These are phyloP conservation scores for Alternaria atra DNA, from an alignment of 2,329 filamentous ascomycete species.

Conservation along the genomic window DNA sequence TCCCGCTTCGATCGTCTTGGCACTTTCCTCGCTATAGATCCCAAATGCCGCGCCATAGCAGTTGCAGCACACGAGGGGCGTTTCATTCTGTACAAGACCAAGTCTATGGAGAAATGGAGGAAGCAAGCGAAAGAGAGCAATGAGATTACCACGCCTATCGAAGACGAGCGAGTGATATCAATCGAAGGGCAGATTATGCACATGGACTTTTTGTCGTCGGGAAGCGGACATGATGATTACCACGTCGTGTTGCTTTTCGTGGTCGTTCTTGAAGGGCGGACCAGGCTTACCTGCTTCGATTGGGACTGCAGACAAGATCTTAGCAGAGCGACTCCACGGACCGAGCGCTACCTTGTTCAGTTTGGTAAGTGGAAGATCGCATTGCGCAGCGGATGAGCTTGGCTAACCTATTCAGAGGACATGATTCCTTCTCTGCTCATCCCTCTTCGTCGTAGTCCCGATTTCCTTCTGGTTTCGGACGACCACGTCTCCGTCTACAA, in stretches of 20 bases:
- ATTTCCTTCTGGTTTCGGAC: constrained; percentile 53
- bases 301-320: constrained; percentile 61
- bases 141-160: constrained; percentile 66
- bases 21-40: constrained; percentile 79
- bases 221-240: constrained; percentile 70
- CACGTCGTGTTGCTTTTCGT: constrained; percentile 79
- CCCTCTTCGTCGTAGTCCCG: constrained; percentile 51
- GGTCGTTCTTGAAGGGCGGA: constrained; percentile 55
- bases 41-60: constrained; percentile 70
- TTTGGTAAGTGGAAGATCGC: constrained; percentile 30
- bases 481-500: constrained; percentile 50
- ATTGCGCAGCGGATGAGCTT: not conserved
- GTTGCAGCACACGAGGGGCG: constrained; percentile 74
- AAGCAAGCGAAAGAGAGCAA: constrained; percentile 51
- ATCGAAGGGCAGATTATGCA: constrained; percentile 79
- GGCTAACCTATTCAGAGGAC: constrained; percentile 41
- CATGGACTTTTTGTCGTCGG: constrained; percentile 84
- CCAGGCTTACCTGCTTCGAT: constrained; percentile 60
- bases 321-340: constrained; percentile 35
- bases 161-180: constrained; percentile 55
- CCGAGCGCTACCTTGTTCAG: constrained; percentile 38
- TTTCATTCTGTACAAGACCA: constrained; percentile 76
- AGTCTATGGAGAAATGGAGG: constrained; percentile 63
- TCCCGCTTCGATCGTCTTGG: constrained; percentile 65
- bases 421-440: constrained; percentile 52